A percentile compares a stretch with the other conserved stretches of the same genome.
These are phyloP conservation scores for Pleurotus sapidus DNA, from an alignment of 768 basidiomycete genomes.

Conservation along the genomic window DNA sequence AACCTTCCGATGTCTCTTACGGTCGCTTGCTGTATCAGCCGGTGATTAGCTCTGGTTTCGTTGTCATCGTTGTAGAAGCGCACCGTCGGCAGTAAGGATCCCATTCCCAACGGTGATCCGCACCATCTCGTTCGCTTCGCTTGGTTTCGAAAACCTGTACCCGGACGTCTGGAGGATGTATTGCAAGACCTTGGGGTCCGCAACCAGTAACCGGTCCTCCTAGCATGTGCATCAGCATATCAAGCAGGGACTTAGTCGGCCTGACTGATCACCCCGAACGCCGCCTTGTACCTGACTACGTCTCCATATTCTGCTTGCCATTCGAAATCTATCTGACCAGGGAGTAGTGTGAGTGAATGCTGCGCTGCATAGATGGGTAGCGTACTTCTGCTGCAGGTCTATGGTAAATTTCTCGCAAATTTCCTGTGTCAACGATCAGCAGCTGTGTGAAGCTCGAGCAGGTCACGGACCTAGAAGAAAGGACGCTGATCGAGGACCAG, in stretches of 20 bases:
- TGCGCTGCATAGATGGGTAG: neutral
- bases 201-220: constrained; percentile 51
- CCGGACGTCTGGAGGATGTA: constrained; percentile 53
- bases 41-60: constrained; percentile 14
- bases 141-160: constrained; percentile 52
- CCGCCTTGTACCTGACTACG: constrained; percentile 47
- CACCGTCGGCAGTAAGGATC: constrained; percentile 53
- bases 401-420: constrained; percentile 46
- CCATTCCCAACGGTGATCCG: constrained; percentile 49
- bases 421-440: constrained; percentile 30
- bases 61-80: constrained; percentile 13
- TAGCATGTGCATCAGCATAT: constrained; percentile 15
- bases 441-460: neutral
- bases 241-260: neutral
- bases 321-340: constrained; percentile 42
- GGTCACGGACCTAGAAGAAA: constrained; percentile 39
- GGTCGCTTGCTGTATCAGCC: constrained; percentile 18
- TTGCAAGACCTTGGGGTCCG: constrained; percentile 55
- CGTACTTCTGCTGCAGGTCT: constrained; percentile 39
- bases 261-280: constrained; percentile 40
- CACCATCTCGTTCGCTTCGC: constrained; percentile 45
- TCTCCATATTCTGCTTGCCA: constrained; percentile 48
- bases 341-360: neutral
- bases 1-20: constrained; percentile 50
- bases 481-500: constrained; percentile 46